These are phyloP conservation scores for Chytriomyces sp. DNA, from an alignment of 192 early-diverging fungal genomes.

Conservation along the genomic window DNA sequence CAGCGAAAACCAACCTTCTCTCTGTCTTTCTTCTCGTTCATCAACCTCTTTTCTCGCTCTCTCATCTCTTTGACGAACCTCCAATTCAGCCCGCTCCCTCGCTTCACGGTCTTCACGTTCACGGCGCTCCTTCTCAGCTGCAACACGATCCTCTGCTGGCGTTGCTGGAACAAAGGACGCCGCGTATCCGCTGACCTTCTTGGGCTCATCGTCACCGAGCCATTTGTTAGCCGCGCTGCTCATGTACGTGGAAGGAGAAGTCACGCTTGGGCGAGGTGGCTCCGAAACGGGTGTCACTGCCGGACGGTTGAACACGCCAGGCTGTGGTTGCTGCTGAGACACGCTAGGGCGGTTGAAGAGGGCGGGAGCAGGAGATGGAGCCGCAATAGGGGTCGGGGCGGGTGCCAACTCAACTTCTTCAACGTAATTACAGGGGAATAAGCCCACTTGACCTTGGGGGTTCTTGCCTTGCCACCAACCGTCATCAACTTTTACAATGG, in stretches of 20 bases:
- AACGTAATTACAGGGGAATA: constrained; percentile 74
- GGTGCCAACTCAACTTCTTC: constrained; percentile 22
- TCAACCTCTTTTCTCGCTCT: constrained; percentile 20
- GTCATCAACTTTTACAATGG: constrained; percentile 80
- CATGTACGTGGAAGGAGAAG: constrained; percentile 24
- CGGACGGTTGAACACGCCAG: background rate
- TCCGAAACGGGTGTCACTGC: background rate
- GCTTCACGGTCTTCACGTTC: constrained; percentile 48
- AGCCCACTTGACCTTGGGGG: constrained; percentile 70
- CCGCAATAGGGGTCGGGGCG: background rate
- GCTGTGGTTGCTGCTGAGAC: background rate
- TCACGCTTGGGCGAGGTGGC: background rate
- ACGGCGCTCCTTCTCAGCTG: constrained; percentile 46
- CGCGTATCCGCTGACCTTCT: background rate
- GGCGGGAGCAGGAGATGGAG: background rate
- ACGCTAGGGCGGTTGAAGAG: constrained; percentile 21
- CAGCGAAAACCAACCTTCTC: constrained; percentile 29
- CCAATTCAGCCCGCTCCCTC: constrained; percentile 34
- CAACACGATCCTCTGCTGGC: constrained; percentile 22
- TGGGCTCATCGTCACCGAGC: constrained; percentile 38
- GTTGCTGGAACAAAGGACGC: background rate
- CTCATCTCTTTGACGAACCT: constrained; percentile 30
- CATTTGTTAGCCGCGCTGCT: constrained; percentile 32
- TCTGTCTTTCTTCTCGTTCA: constrained; percentile 36
- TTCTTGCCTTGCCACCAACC: constrained; percentile 91